Evolutionary conservation across 106 monocot genomes (phyloP).

Genomic region (Acorus calamus): DNA sequence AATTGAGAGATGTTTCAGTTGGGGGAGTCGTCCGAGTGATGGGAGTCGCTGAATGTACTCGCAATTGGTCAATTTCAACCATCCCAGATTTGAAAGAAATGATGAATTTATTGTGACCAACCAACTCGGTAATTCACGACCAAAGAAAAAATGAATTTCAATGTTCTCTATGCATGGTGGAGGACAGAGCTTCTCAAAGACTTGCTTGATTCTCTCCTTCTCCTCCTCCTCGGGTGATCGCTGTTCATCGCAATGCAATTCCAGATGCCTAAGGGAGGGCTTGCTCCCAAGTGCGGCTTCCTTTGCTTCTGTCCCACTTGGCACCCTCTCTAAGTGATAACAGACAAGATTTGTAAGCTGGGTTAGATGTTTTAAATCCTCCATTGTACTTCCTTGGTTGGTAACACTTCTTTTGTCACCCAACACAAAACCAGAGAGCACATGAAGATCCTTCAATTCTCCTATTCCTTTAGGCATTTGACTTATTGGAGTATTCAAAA

Average conservation of each 20-base stretch:
- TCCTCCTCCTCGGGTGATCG: background rate
- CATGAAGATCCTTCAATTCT: too few relatives aligned
- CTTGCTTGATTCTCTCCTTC: background rate
- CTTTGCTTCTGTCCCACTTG: too few relatives aligned
- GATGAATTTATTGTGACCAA: background rate
- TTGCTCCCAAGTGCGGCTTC: too few relatives aligned
- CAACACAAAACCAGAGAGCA: too few relatives aligned
- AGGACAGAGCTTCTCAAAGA: conserved; percentile 21
- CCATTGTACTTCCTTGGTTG: too few relatives aligned
- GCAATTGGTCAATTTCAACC: background rate
- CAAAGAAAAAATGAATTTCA: conserved; percentile 9
- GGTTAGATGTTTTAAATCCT: too few relatives aligned
- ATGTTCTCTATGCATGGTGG: conserved; percentile 5
- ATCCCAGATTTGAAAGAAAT: background rate
- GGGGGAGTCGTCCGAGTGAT: conserved; percentile 7
- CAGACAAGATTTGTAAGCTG: too few relatives aligned
- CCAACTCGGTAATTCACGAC: conserved; percentile 14
- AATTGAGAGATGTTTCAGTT: conserved; percentile 6
- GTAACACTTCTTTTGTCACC: too few relatives aligned
- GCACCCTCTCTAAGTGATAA: too few relatives aligned
- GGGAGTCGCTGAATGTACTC: conserved; percentile 2
- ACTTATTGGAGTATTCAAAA: too few relatives aligned
- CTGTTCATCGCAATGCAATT: background rate
- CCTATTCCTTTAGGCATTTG: too few relatives aligned
- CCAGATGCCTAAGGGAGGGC: too few relatives aligned